Conservation (phyloP, 1,139 yeast species). For the Suhomyces guaymorum region DNA sequence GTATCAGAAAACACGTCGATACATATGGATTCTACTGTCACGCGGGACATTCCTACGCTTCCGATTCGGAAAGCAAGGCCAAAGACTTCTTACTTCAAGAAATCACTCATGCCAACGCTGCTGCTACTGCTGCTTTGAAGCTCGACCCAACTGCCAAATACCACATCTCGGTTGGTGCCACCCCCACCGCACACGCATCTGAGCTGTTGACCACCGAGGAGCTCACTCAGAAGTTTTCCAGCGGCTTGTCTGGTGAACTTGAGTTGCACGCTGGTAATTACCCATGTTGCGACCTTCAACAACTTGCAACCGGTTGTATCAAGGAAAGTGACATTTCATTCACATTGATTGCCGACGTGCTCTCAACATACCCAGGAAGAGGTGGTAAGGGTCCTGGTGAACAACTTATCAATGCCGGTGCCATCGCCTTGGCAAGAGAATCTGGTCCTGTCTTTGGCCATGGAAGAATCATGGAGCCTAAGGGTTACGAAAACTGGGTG, state of each 20-base stretch:
- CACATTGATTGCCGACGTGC: slow-evolving; percentile 61
- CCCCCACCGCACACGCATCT: slow-evolving; percentile 76
- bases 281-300: slow-evolving; percentile 73
- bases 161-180: slow-evolving; percentile 69
- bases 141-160: slow-evolving; percentile 31
- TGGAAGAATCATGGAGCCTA: slow-evolving; percentile 43
- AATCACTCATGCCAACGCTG: slow-evolving; percentile 54
- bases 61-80: slow-evolving; percentile 50
- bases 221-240: slow-evolving; percentile 17
- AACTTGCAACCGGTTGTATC: slow-evolving; percentile 66
- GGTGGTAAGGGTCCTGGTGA: slow-evolving; percentile 55
- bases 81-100: slow-evolving; percentile 53
- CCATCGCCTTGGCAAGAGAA: slow-evolving; percentile 68
- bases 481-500: slow-evolving; percentile 49
- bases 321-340: slow-evolving; percentile 51
- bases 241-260: slow-evolving; percentile 45
- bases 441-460: slow-evolving; percentile 52
- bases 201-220: slow-evolving; percentile 27
- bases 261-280: slow-evolving; percentile 84
- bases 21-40: slow-evolving; percentile 75
- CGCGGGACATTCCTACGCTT: slow-evolving; percentile 72
- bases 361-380: slow-evolving; percentile 58
- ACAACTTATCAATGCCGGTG: slow-evolving; percentile 71
- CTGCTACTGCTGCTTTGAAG: slow-evolving; percentile 44
- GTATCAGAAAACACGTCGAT: slow-evolving; percentile 32